Evolutionary conservation across 2,329 filamentous ascomycete genomes (phyloP).

Genomic region (Exophiala sideris): DNA sequence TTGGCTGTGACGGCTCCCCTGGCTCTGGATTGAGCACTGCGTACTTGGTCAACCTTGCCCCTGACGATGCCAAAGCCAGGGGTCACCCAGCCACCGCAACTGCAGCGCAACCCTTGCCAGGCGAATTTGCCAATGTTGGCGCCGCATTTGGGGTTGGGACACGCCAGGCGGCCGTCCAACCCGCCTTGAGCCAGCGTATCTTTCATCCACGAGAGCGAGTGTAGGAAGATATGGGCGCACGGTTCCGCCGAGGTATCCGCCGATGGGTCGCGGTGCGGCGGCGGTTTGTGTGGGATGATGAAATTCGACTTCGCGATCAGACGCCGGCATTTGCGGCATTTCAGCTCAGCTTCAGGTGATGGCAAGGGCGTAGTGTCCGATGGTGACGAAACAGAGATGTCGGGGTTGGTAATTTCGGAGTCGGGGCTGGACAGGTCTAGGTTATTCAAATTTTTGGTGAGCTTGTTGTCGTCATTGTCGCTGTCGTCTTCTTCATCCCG

Average conservation of each 20-base stretch:
- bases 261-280: constrained; percentile 20
- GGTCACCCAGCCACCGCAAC: constrained; percentile 84
- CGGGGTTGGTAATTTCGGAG: constrained; percentile 24
- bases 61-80: constrained; percentile 84
- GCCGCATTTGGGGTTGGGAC: constrained; percentile 73
- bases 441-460: background rate
- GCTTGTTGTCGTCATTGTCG: constrained; percentile 12
- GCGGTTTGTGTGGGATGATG: constrained; percentile 41
- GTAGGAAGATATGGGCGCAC: constrained; percentile 86
- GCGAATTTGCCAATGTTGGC: constrained; percentile 88
- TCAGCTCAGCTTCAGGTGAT: constrained; percentile 54
- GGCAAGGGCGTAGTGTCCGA: background rate
- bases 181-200: constrained; percentile 69
- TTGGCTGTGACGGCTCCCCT: background rate
- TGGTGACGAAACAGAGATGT: constrained; percentile 20
- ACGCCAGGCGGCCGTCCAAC: constrained; percentile 79
- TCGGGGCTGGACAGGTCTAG: background rate
- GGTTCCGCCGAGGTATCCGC: constrained; percentile 3
- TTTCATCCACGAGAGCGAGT: constrained; percentile 94
- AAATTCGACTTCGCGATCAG: constrained; percentile 64
- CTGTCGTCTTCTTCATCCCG: constrained; percentile 50
- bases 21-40: background rate
- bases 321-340: constrained; percentile 86
- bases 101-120: constrained; percentile 94
- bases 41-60: constrained; percentile 72